A percentile compares a stretch with the other conserved stretches of the same genome.
Conservation (phyloP, 495 filamentous ascomycete species). For the Paragyromitra xinjiangensis region DNA sequence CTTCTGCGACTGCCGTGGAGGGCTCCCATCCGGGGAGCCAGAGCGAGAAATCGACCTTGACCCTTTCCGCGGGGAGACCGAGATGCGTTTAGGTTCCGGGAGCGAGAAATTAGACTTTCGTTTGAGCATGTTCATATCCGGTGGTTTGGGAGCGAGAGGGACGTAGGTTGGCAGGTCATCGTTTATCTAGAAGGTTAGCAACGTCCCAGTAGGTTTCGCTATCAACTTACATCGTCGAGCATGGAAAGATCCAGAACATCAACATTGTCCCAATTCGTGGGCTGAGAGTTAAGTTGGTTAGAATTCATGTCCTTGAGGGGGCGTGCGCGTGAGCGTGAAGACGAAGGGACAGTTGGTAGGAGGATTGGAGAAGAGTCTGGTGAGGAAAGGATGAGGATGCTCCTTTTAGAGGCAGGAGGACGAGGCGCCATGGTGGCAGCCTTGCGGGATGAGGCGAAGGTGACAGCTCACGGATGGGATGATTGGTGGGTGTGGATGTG, state of each 20-base stretch:
- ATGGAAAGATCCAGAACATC: constrained; percentile 1
- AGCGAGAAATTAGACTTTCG: no score
- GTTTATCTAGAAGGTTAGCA: no score
- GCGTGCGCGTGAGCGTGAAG: background rate
- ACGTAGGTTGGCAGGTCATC: background rate
- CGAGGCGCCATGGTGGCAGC: background rate
- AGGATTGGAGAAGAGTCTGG: background rate
- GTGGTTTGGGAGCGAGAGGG: background rate
- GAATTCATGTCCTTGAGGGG: background rate
- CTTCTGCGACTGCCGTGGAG: background rate
- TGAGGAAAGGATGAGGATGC: background rate
- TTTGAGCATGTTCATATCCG: no score
- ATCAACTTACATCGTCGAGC: background rate
- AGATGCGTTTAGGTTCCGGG: background rate
- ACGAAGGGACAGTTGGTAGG: background rate
- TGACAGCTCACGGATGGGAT: background rate
- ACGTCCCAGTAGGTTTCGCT: no score
- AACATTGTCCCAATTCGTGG: background rate
- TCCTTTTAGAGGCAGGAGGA: background rate
- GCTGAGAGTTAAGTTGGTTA: background rate
- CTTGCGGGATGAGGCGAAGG: background rate
- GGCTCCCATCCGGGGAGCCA: background rate
- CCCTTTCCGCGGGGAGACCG: background rate
- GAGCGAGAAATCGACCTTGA: background rate
- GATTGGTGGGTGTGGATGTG: background rate